Conservation (phyloP, 2,329 filamentous ascomycete species). For the Fusarium sp. region DNA sequence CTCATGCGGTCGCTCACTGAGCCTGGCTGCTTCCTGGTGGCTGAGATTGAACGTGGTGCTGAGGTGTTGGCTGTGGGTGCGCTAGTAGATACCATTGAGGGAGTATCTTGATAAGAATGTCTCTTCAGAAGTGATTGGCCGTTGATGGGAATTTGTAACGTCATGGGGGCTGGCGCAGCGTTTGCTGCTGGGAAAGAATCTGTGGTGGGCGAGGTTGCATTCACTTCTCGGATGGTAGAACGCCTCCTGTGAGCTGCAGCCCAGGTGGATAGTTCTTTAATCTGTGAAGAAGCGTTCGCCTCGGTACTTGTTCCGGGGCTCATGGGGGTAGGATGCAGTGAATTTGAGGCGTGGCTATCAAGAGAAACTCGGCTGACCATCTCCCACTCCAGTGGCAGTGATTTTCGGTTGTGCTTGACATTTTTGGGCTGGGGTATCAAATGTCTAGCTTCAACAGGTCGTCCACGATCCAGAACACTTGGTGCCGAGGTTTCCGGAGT, state of each 20-base stretch:
- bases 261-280: conserved; percentile 15
- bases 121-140: background rate
- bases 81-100: background rate
- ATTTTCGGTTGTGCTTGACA: conserved; percentile 22
- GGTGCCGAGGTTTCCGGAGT: background rate
- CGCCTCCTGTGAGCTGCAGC: conserved; percentile 4
- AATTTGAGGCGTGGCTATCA: conserved; percentile 5
- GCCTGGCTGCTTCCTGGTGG: conserved; percentile 17
- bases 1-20: conserved; percentile 16
- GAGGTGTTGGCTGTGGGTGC: background rate
- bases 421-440: conserved; percentile 25
- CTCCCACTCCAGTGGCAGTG: conserved; percentile 27
- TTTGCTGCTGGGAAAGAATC: background rate
- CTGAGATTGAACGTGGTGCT: conserved; percentile 4
- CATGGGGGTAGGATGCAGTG: background rate
- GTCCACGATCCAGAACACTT: conserved; percentile 21
- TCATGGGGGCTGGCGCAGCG: background rate
- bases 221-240: conserved; percentile 6
- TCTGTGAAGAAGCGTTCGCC: background rate
- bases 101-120: background rate
- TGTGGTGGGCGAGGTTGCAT: background rate
- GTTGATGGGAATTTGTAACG: background rate
- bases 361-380: conserved; percentile 6
- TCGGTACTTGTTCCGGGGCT: conserved; percentile 4
- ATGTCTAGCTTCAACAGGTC: conserved; percentile 26